Evolutionary conservation across 2,329 filamentous ascomycete genomes (phyloP).

Genomic region (Alternaria solani): DNA sequence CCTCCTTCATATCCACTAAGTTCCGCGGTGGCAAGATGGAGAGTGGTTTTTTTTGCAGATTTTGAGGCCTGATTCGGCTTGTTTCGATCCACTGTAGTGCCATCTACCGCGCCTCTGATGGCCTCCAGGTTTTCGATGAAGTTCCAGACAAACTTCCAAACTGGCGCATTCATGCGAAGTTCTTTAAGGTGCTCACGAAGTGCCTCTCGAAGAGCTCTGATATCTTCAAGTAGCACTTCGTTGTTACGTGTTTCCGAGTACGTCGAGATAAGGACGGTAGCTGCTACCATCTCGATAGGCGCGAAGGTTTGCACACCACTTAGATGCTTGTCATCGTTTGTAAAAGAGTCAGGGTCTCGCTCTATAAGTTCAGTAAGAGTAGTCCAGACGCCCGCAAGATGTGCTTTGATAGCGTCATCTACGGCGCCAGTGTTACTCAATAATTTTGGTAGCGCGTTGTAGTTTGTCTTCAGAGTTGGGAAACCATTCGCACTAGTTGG

Average conservation of each 20-base stretch:
- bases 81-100: constrained; percentile 26
- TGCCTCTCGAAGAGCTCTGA: constrained; percentile 32
- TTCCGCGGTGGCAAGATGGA: not conserved
- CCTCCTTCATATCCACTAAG: constrained; percentile 3
- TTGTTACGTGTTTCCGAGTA: constrained; percentile 40
- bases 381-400: constrained; percentile 45
- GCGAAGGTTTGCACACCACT: constrained; percentile 44
- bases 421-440: constrained; percentile 37
- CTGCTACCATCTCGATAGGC: constrained; percentile 49
- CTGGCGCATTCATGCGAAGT: constrained; percentile 32
- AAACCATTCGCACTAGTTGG: constrained; percentile 33
- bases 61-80: not conserved
- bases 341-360: constrained; percentile 39
- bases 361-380: constrained; percentile 40
- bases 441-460: constrained; percentile 32
- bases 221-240: constrained; percentile 40
- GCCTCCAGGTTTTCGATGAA: constrained; percentile 40
- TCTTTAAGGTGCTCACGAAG: constrained; percentile 42
- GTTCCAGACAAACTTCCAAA: constrained; percentile 46
- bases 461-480: constrained; percentile 35
- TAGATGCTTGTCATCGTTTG: constrained; percentile 36
- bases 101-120: constrained; percentile 35
- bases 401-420: constrained; percentile 42
- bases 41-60: not conserved
- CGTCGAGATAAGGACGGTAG: constrained; percentile 45